Base-by-base conservation (phyloP, 805 yeast species). In the Myxozyma udenii region DNA sequence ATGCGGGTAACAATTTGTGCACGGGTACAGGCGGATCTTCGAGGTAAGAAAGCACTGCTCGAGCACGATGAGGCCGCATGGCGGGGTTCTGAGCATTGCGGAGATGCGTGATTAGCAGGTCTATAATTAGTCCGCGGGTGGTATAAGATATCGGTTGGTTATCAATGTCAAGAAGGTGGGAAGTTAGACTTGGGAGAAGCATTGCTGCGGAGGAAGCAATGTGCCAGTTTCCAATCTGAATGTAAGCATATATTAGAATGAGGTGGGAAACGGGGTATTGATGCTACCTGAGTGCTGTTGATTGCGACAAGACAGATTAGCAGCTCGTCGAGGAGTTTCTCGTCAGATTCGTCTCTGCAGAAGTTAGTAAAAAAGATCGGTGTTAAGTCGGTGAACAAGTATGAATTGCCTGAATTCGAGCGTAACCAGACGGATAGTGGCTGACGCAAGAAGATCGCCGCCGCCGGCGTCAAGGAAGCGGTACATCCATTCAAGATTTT, bases 331-430 rank as follows among this genome's bases (percentile, higher is more conserved):
- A 55, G 26, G 12, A 48, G 28, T 12, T 16, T 11, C 18, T 55
- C 58, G 25, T 55, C 53, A 16, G 30, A 35, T 14, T 40, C 53
- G 38, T 53, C 58, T 39, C 58, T 53, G 23, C 3, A 36, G 21
- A 22, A 26, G 24, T 46, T 46, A 46, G 40, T 35, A 21, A 3
- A 32, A 26, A 41, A 22, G 5, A 41, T 23, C 26, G 23, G 19
- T 6, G 11, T 9, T 24, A 21, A 25, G 4, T 25, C 4, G 30
- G 16, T 11, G 9, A 3, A 19, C 7, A 7, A 4, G 9, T 14
- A 16, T 23, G 12, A 6, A 33, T n/a, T 28, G 41, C 52, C 56
- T 41, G 50, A 50, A 54, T 26, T 51, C 21, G 24, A 52, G 16
- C 7, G 21, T 19, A 6, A 26, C 23, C 14, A 51, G 16, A 4